Evolutionary conservation across 2,329 filamentous ascomycete genomes (phyloP), one percentile per base, ranked within the genome.

Genomic region (Shiraia bambusicola): DNA sequence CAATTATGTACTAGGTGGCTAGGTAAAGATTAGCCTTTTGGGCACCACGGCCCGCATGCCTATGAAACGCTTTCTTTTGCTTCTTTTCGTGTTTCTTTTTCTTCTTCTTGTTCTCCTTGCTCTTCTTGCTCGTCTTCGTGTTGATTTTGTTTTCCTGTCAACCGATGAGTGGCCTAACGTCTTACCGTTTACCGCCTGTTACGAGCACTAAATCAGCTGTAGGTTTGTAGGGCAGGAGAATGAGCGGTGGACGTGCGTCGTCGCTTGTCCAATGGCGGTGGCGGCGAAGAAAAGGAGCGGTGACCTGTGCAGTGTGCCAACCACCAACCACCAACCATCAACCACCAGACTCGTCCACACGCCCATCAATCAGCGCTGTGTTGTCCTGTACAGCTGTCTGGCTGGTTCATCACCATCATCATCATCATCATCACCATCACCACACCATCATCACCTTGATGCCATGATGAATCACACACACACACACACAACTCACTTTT

Each of bases 121-220:
- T n/a, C n/a, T n/a, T n/a, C n/a, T n/a, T n/a, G n/a, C n/a, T n/a
- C n/a, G n/a, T n/a, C n/a, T n/a, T n/a, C n/a, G n/a, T n/a, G n/a
- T n/a, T n/a, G n/a, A n/a, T n/a, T n/a, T n/a, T n/a, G n/a, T n/a
- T n/a, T n/a, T n/a, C n/a, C 34, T 24, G 34, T 47, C 45, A 49
- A 54, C 54, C 47, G 39, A 49, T 59, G 59, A 62, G 58, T 60
- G 58, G 63, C n/a, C n/a, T n/a, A n/a, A n/a, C n/a, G n/a, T n/a
- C n/a, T n/a, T n/a, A n/a, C n/a, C n/a, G 55, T 56, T 66, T 51
- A 41, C 27, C 38, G 38, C 38, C 32, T 24, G 13, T 12, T 27
- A n/a, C n/a, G 19, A 22, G 51, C 30, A 13, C n/a, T n/a, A n/a
- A n/a, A n/a, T n/a, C n/a, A n/a, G n/a, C n/a, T n/a, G n/a, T n/a